phyloP scores from a whole-genome alignment of 1,284 basidiomycete genomes.

The Phellopilus nigrolimitatus region DNA sequence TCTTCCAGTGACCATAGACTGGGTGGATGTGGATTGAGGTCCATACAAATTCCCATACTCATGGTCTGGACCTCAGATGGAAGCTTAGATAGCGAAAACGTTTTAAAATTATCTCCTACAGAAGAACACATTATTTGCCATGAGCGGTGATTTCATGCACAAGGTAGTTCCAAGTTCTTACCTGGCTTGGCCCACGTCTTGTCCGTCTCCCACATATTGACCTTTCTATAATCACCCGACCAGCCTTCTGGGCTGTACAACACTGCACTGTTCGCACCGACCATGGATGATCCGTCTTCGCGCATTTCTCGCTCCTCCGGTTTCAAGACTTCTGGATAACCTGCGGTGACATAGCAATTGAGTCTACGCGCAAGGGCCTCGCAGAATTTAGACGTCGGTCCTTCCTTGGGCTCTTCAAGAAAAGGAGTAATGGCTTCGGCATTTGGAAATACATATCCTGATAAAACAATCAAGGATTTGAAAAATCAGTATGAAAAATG shows the following conservation, averaged over 20 bases:
- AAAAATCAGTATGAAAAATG: not conserved
- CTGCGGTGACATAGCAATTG: conserved; percentile 73
- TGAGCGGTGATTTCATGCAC: conserved; percentile 1
- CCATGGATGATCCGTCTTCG: conserved; percentile 24
- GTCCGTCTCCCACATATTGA: conserved; percentile 82
- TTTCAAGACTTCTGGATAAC: conserved; percentile 69
- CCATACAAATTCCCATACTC: conserved; percentile 81
- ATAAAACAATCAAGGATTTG: conserved; percentile 23
- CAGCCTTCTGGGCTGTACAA: conserved; percentile 64
- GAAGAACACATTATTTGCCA: conserved; percentile 1
- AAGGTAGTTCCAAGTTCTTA: conserved; percentile 30
- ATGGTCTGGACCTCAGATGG: conserved; percentile 52
- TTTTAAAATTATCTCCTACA: conserved; percentile 68
- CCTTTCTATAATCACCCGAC: conserved; percentile 77
- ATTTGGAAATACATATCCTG: conserved; percentile 80
- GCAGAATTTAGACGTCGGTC: conserved; percentile 71
- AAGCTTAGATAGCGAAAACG: conserved; percentile 65
- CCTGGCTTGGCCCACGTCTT: conserved; percentile 82
- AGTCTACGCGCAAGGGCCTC: conserved; percentile 57
- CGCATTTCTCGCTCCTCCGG: conserved; percentile 30
- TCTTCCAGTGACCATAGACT: conserved; percentile 42
- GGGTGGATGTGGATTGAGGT: conserved; percentile 68
- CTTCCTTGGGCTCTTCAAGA: conserved; percentile 67
- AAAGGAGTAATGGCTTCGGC: conserved; percentile 65
- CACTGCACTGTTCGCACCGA: conserved; percentile 80